These are phyloP conservation scores for Phytopythium aichiense DNA, from an alignment of 352 stramenopile species.

Conservation along the genomic window DNA sequence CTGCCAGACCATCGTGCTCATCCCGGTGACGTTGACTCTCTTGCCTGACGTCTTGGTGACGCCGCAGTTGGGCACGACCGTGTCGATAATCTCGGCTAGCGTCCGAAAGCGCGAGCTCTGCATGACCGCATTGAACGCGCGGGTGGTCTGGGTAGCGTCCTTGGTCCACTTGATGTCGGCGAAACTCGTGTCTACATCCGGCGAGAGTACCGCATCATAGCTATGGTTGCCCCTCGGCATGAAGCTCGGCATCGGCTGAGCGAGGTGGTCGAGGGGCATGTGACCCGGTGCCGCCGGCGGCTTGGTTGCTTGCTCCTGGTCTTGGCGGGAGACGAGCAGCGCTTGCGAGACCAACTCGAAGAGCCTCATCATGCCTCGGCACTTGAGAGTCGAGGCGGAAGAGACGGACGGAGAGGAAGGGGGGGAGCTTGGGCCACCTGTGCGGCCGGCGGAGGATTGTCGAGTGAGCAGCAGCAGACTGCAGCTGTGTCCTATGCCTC, in stretches of 20 bases:
- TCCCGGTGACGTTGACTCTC: slow-evolving; percentile 14
- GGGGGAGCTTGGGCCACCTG: not conserved
- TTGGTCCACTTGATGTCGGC: not conserved
- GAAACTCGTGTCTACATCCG: not conserved
- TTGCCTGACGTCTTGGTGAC: slow-evolving; percentile 1
- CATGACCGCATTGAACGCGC: slow-evolving; percentile 2
- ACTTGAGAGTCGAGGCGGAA: not conserved
- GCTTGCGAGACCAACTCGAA: not conserved
- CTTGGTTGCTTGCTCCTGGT: not conserved
- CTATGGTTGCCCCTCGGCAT: not conserved
- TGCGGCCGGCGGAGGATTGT: not conserved
- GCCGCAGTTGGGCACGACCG: slow-evolving; percentile 11
- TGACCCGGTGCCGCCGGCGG: not conserved
- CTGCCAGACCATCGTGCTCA: slow-evolving; percentile 17
- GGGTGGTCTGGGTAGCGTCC: not conserved
- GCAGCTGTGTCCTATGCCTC: not conserved
- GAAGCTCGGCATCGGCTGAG: slow-evolving; percentile 5
- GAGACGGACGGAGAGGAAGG: not conserved
- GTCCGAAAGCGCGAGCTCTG: slow-evolving; percentile 4
- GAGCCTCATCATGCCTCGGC: not conserved
- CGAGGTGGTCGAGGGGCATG: slow-evolving; percentile 12
- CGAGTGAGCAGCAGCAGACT: not conserved
- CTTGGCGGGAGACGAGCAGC: not conserved
- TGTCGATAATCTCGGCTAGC: slow-evolving; percentile 17
- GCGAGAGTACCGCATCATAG: not conserved